Percentiles rank a stretch among this genome's conserved stretches.
Evolutionary conservation across 2,329 filamentous ascomycete genomes (phyloP).

Genomic region (Madurella mycetomatis): DNA sequence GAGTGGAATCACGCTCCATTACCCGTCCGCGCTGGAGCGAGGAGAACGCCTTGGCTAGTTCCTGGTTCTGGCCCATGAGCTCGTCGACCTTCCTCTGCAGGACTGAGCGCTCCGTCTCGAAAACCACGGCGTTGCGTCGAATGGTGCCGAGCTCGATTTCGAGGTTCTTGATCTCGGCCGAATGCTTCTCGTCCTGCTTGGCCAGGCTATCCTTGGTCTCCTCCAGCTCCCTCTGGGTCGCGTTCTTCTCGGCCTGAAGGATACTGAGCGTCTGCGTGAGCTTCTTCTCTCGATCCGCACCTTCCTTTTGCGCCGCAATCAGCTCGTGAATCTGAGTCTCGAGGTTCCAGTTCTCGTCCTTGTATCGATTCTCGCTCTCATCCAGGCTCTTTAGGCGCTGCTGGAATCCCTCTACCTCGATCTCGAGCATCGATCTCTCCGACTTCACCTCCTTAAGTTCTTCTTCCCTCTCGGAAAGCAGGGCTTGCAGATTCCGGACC

Average conservation of each 20-base stretch:
- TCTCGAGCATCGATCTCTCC: constrained; percentile 75
- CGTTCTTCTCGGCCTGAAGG: constrained; percentile 68
- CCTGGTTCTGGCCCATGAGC: constrained; percentile 80
- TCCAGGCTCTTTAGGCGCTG: constrained; percentile 79
- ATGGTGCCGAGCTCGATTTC: constrained; percentile 83
- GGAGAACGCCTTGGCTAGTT: constrained; percentile 79
- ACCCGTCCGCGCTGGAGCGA: constrained; percentile 60
- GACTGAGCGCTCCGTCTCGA: constrained; percentile 71
- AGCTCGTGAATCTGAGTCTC: constrained; percentile 90
- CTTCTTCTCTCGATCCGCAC: constrained; percentile 77
- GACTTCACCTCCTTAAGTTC: constrained; percentile 68
- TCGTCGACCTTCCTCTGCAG: constrained; percentile 87
- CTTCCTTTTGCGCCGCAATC: constrained; percentile 66
- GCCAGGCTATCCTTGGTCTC: constrained; percentile 78
- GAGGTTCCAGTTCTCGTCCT: constrained; percentile 97
- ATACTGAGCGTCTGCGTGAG: constrained; percentile 68
- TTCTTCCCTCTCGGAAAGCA: constrained; percentile 85
- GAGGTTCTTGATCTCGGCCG: constrained; percentile 71
- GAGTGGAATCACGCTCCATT: constrained; percentile 59
- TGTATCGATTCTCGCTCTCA: constrained; percentile 92
- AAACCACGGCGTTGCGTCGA: constrained; percentile 72
- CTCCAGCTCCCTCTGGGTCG: constrained; percentile 80
- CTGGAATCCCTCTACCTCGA: constrained; percentile 72
- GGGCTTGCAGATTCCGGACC: constrained; percentile 80
- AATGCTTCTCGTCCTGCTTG: constrained; percentile 77